phyloP scores from a whole-genome alignment of 129 eudicot genomes.

The Rutidosis leptorrhynchoides region DNA sequence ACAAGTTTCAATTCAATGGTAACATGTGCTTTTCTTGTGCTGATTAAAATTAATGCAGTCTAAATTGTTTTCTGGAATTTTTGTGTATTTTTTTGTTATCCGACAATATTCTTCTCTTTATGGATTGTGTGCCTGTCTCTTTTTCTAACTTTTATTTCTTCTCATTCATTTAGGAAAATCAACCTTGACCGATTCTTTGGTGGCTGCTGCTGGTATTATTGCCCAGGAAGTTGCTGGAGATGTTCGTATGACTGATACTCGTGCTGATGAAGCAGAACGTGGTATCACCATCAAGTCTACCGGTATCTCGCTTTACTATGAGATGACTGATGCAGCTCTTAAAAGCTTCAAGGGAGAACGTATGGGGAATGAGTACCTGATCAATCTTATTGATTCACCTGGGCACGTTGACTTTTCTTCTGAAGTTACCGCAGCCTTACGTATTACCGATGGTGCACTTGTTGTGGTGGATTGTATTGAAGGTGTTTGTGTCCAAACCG shows the following conservation, averaged over 20 bases:
- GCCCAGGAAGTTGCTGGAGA: conserved; percentile 59
- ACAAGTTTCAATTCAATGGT: background rate
- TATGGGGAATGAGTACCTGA: conserved; percentile 50
- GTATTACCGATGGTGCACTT: conserved; percentile 62
- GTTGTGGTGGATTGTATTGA: conserved; percentile 72
- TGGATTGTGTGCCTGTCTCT: no score
- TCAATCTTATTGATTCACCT: conserved; percentile 62
- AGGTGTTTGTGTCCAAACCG: conserved; percentile 69
- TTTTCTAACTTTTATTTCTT: no score
- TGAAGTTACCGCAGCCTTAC: conserved; percentile 64
- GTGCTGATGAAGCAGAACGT: conserved; percentile 69
- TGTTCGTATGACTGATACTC: conserved; percentile 68
- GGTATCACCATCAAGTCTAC: conserved; percentile 67
- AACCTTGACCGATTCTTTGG: conserved; percentile 58
- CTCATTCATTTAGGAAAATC: no score
- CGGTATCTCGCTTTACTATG: conserved; percentile 55
- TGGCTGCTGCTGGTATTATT: conserved; percentile 63
- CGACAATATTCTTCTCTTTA: no score
- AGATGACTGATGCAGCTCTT: conserved; percentile 47
- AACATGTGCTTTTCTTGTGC: background rate
- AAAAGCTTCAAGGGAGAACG: conserved; percentile 46
- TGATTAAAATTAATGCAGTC: no score
- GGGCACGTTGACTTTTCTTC: conserved; percentile 65
- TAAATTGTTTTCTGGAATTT: no score
- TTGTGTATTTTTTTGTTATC: no score